Evolutionary conservation across 441 rosid genomes (phyloP).

Genomic region (Adansonia madagascariensis): DNA sequence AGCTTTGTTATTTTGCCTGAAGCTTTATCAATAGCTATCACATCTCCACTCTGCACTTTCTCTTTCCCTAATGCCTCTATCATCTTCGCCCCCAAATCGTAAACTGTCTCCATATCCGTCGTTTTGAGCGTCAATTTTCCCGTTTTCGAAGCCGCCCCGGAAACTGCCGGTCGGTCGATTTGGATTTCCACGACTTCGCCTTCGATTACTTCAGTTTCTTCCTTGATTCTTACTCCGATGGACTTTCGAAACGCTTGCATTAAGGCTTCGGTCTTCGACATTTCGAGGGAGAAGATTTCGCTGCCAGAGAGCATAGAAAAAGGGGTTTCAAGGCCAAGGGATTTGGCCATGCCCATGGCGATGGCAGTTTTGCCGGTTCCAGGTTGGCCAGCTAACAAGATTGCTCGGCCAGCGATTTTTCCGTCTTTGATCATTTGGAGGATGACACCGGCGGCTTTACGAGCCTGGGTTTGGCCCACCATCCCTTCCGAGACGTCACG

Average conservation of each 20-base stretch:
- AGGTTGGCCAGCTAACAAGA: slow-evolving; percentile 92
- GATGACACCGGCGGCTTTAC: slow-evolving; percentile 89
- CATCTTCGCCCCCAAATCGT: slow-evolving; percentile 88
- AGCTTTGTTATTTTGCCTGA: slow-evolving; percentile 85
- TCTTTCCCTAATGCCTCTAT: slow-evolving; percentile 83
- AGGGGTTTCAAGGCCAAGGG: slow-evolving; percentile 89
- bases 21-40: slow-evolving; percentile 81
- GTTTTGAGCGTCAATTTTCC: slow-evolving; percentile 91
- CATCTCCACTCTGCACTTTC: slow-evolving; percentile 94
- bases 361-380: slow-evolving; percentile 94
- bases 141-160: slow-evolving; percentile 79
- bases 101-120: slow-evolving; percentile 90
- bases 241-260: slow-evolving; percentile 81
- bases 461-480: slow-evolving; percentile 80
- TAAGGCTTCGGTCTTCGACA: slow-evolving; percentile 91
- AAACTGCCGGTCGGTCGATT: slow-evolving; percentile 73
- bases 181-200: slow-evolving; percentile 92
- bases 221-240: slow-evolving; percentile 84
- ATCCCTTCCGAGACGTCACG: slow-evolving; percentile 76
- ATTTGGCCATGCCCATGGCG: slow-evolving; percentile 98
- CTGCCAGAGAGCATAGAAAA: slow-evolving; percentile 88
- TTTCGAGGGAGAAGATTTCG: slow-evolving; percentile 85
- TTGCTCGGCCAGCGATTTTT: slow-evolving; percentile 83
- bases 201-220: slow-evolving; percentile 81
- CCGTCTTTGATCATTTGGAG: slow-evolving; percentile 90